Conservation (phyloP, 306 rosid species). For the Cucumis hystrix region DNA sequence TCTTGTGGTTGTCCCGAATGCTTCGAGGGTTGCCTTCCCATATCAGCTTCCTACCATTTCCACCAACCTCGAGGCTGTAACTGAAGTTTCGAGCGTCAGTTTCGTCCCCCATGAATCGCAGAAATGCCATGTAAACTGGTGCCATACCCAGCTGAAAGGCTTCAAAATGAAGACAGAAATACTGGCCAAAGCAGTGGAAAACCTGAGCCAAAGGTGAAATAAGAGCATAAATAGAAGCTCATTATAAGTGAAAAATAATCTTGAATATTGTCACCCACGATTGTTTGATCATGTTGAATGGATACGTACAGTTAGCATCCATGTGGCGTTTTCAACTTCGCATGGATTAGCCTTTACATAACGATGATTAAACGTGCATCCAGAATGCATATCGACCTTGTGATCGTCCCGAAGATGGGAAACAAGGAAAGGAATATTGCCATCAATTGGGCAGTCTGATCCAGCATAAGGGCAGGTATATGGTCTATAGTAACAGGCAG, state of each 20-base stretch:
- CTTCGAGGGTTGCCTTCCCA: conserved; percentile 10
- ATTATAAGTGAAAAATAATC: neutral
- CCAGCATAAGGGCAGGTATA: conserved; percentile 9
- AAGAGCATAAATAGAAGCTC: neutral
- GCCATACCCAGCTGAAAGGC: conserved; percentile 10
- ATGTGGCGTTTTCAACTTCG: conserved; percentile 5
- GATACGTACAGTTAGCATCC: conserved; percentile 6
- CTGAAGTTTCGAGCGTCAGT: conserved; percentile 2
- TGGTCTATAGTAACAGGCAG: conserved; percentile 6
- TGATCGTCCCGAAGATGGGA: conserved; percentile 2
- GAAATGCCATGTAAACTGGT: conserved; percentile 4
- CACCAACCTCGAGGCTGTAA: conserved; percentile 4
- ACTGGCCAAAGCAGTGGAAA: conserved; percentile 7
- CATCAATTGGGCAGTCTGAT: conserved; percentile 7
- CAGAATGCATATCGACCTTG: conserved; percentile 8
- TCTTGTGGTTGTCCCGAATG: conserved; percentile 5
- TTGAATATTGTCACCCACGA: neutral
- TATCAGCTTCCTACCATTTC: conserved; percentile 1
- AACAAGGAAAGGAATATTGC: conserved; percentile 3
- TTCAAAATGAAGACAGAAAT: conserved; percentile 9
- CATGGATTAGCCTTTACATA: conserved; percentile 5
- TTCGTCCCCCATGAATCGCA: conserved; percentile 8
- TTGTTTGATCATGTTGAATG: neutral
- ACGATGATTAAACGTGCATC: conserved; percentile 10
- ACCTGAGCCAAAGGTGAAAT: conserved; percentile 1